These are phyloP conservation scores for Secale cereale DNA, from an alignment of 176 grass and related monocot species.

Conservation along the genomic window DNA sequence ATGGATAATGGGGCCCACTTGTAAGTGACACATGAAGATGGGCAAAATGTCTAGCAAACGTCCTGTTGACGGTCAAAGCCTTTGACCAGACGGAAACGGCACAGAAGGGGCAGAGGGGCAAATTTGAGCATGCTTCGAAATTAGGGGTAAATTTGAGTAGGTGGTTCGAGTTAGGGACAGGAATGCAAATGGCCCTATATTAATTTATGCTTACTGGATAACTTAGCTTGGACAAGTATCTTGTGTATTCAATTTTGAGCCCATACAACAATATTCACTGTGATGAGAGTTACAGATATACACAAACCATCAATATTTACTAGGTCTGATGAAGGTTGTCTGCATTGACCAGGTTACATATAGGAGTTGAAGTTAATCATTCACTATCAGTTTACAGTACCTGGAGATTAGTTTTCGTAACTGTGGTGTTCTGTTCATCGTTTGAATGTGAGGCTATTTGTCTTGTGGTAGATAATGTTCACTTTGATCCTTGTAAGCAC, in stretches of 20 bases:
- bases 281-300: not conserved
- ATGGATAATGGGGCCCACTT: no score
- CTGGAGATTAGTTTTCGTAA: not conserved
- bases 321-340: not conserved
- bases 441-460: not conserved
- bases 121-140: no score
- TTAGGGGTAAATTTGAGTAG: no score
- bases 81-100: no score
- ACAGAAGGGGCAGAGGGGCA: no score
- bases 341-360: not conserved
- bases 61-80: no score
- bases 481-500: not conserved
- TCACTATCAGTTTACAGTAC: not conserved
- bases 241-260: not conserved
- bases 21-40: no score
- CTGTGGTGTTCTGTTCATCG: not conserved
- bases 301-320: not conserved
- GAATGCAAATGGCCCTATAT: no score
- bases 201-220: not conserved
- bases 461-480: not conserved
- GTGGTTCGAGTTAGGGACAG: no score
- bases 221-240: slow-evolving; percentile 6
- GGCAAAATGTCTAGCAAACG: no score
- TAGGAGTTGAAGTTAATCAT: not conserved
- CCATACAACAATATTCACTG: not conserved